Evolutionary conservation across 306 rosid species (phyloP).

Genomic region (Cicer chorassanicum): DNA sequence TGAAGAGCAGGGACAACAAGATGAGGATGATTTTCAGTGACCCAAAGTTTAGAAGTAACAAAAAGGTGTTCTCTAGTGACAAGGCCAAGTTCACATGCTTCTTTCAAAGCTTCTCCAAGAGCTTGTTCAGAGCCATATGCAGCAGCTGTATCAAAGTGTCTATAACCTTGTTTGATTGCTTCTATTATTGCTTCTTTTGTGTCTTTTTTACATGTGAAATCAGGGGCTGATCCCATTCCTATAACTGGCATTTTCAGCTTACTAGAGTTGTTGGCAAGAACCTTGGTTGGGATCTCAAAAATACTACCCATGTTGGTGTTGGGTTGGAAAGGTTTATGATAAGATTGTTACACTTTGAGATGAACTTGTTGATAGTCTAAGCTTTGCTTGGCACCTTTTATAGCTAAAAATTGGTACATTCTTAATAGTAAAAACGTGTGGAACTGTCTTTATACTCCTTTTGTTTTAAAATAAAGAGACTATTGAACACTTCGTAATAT

Average conservation of each 20-base stretch:
- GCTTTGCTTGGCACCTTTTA: background rate
- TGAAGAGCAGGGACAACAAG: constrained; percentile 50
- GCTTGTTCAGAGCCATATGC: constrained; percentile 53
- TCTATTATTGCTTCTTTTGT: constrained; percentile 52
- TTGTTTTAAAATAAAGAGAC: too few species aligned
- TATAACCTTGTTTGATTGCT: constrained; percentile 54
- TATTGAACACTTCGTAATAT: too few species aligned
- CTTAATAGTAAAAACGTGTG: too few species aligned
- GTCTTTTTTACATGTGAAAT: constrained; percentile 53
- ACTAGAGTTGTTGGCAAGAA: constrained; percentile 9
- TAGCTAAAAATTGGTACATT: background rate
- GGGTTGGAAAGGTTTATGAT: background rate
- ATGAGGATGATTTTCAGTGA: constrained; percentile 52
- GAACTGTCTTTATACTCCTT: too few species aligned
- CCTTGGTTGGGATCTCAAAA: constrained; percentile 40
- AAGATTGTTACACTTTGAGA: background rate
- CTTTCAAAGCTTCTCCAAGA: constrained; percentile 52
- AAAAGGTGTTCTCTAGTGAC: constrained; percentile 52
- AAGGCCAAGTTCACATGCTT: constrained; percentile 49
- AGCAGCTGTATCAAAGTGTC: constrained; percentile 58
- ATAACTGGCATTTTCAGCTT: constrained; percentile 44
- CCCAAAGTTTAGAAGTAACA: constrained; percentile 63
- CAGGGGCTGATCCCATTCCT: constrained; percentile 60
- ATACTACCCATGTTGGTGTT: constrained; percentile 30
- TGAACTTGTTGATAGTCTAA: background rate